Conservation (phyloP, 163 green algal species). For the Volvox carteri region DNA sequence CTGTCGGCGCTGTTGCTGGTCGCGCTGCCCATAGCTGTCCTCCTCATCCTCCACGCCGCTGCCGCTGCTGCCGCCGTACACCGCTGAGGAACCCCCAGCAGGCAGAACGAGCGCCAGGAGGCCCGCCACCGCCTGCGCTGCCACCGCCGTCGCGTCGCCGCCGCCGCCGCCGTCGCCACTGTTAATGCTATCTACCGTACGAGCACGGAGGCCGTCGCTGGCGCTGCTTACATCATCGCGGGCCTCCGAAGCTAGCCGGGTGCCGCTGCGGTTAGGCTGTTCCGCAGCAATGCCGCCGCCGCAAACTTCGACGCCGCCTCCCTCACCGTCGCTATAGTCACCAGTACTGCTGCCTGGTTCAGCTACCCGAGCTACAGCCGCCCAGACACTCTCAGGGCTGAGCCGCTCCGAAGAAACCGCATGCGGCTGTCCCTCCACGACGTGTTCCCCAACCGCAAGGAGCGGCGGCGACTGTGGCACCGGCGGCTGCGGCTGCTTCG, state of each 20-base stretch:
- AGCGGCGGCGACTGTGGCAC: too few relatives aligned
- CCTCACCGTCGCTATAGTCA: not conserved
- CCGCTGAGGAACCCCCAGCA: not conserved
- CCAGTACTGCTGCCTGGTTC: not conserved
- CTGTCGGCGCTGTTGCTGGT: not conserved
- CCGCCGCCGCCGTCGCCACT: not conserved
- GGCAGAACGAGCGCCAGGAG: slow-evolving; percentile 29
- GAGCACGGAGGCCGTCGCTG: not conserved
- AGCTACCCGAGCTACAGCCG: not conserved
- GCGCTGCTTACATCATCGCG: not conserved
- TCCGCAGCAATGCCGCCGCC: not conserved
- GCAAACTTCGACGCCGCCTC: not conserved
- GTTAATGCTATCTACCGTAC: not conserved
- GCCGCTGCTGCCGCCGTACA: not conserved
- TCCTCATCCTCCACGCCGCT: not conserved
- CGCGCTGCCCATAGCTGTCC: not conserved
- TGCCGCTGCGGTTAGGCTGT: not conserved
- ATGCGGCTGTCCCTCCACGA: not conserved
- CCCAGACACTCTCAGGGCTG: not conserved
- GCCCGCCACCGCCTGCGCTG: not conserved
- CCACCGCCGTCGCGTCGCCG: not conserved
- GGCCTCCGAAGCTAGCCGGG: not conserved
- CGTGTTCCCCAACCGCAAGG: not conserved
- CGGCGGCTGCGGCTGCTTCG: too few relatives aligned
- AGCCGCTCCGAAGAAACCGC: too few relatives aligned